Percentiles rank a stretch among this genome's conserved stretches.
Conservation (phyloP, 73 alveolate genomes). For the Tetrahymena borealis region DNA sequence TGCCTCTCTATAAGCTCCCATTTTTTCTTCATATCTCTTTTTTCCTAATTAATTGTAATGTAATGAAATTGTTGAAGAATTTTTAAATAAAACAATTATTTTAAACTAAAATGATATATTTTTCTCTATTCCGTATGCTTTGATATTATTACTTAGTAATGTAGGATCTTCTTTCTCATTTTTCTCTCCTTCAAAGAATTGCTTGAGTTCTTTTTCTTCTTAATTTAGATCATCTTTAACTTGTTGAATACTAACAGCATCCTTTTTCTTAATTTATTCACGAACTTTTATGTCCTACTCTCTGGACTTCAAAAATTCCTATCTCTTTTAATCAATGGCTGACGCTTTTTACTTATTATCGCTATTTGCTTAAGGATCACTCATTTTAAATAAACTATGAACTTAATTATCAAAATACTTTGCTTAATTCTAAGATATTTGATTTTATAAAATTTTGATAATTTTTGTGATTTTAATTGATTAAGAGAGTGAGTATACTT, state of each 20-base stretch:
- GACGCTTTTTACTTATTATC: neutral
- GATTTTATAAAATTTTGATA: no score
- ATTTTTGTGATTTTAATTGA: no score
- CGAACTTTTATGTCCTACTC: neutral
- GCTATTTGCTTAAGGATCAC: neutral
- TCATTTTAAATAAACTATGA: neutral
- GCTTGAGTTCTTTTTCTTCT: neutral
- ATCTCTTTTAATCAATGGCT: neutral
- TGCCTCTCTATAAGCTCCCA: constrained; percentile 37
- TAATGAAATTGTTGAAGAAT: neutral
- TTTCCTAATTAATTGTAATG: neutral
- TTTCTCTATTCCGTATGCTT: no score
- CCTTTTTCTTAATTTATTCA: neutral
- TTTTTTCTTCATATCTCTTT: constrained; percentile 39
- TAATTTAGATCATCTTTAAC: neutral
- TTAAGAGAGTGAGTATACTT: neutral
- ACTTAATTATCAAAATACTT: neutral
- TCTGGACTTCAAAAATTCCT: neutral
- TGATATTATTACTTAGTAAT: neutral
- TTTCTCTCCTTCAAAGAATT: neutral
- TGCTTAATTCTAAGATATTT: no score
- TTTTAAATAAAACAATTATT: no score
- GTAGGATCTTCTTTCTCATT: neutral
- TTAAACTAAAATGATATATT: no score
- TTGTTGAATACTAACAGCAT: neutral